Evolutionary conservation across 2,329 filamentous ascomycete genomes (phyloP).

Genomic region (Ceratocystis colombiana): DNA sequence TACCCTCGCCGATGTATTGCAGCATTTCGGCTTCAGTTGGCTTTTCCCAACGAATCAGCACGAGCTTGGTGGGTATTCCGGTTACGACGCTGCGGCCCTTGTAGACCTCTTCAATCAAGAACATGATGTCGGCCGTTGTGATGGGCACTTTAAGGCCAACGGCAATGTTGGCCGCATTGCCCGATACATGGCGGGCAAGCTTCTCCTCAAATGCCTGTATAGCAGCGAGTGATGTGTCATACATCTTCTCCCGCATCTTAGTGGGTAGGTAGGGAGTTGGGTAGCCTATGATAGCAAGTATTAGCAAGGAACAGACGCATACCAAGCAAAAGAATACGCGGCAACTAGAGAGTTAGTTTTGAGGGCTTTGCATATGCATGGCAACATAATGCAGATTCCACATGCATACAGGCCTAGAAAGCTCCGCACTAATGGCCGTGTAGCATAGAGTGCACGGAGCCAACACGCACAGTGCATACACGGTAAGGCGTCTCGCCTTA

Average conservation of each 20-base stretch:
- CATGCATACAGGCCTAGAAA: neutral
- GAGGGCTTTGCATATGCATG: neutral
- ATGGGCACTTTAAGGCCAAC: conserved; percentile 71
- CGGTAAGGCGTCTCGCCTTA: neutral
- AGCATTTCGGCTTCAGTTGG: conserved; percentile 48
- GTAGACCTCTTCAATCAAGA: conserved; percentile 82
- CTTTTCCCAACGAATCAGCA: conserved; percentile 69
- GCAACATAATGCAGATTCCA: neutral
- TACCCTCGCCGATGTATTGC: conserved; percentile 50
- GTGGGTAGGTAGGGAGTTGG: conserved; percentile 72
- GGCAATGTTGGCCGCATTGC: conserved; percentile 36
- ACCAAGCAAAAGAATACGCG: neutral
- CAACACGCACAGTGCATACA: conserved; percentile 1
- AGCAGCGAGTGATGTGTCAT: conserved; percentile 67
- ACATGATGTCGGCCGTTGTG: conserved; percentile 70
- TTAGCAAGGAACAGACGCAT: conserved; percentile 15
- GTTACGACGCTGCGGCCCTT: conserved; percentile 73
- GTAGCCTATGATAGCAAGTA: conserved; percentile 48
- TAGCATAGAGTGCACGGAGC: neutral
- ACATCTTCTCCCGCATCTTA: conserved; percentile 83
- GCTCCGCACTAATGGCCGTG: neutral
- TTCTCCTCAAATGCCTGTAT: conserved; percentile 74
- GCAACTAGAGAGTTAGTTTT: neutral
- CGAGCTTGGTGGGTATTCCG: conserved; percentile 67
- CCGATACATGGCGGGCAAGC: conserved; percentile 42